Conservation (phyloP, 2,329 filamentous ascomycete species). For the Stagonosporopsis tanaceti region DNA sequence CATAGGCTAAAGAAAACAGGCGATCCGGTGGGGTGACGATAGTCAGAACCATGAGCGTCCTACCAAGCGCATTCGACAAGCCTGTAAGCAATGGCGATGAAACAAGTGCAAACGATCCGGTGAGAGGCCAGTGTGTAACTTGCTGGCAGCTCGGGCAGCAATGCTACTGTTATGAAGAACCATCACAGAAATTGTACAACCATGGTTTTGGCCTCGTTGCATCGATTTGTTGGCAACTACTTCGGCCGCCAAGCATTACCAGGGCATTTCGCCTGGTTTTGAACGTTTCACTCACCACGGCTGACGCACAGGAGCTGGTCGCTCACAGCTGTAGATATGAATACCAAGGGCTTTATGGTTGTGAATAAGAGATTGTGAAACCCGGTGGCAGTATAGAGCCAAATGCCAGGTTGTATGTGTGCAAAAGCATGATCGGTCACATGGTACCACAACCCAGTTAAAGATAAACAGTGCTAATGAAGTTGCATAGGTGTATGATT, state of each 20-base stretch:
- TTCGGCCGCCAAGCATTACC: neutral
- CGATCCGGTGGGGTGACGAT: no score
- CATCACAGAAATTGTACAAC: neutral
- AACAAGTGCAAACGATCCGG: conserved; percentile 12
- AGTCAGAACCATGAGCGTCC: neutral
- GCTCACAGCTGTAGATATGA: conserved; percentile 84
- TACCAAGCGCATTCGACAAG: conserved; percentile 4
- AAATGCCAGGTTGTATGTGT: neutral
- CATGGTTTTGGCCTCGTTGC: neutral
- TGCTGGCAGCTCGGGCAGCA: conserved; percentile 8
- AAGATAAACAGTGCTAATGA: no score
- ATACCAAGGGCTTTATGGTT: conserved; percentile 60
- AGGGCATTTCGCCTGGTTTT: neutral
- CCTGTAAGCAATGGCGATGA: conserved; percentile 9
- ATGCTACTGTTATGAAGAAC: neutral
- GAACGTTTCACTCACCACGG: neutral
- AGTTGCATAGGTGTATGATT: no score
- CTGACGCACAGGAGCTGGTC: conserved; percentile 48
- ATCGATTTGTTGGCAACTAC: neutral
- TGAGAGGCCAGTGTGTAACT: conserved; percentile 3
- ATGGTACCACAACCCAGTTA: no score
- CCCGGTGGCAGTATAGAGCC: neutral
- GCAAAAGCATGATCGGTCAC: neutral
- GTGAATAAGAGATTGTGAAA: conserved; percentile 28
- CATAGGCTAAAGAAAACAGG: no score